Evolutionary conservation across 2,329 filamentous ascomycete species (phyloP).

Genomic region (Elsinoe perseae): DNA sequence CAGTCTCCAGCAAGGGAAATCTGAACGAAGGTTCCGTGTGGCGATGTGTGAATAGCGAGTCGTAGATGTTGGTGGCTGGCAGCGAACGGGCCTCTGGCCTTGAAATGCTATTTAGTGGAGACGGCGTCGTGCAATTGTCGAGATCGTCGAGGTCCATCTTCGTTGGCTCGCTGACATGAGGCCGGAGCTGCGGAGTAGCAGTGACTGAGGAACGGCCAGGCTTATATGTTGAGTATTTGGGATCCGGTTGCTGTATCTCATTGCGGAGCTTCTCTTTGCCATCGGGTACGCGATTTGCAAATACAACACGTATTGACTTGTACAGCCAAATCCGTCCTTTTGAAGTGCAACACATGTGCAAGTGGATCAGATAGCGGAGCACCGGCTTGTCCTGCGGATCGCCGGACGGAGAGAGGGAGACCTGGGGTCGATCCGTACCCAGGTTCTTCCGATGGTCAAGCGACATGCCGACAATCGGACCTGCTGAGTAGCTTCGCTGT

Average conservation of each 20-base stretch:
- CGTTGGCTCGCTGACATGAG: slow-evolving; percentile 24
- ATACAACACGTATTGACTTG: slow-evolving; percentile 87
- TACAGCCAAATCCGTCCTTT: slow-evolving; percentile 83
- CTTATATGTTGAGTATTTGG: slow-evolving; percentile 78
- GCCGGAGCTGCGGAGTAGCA: slow-evolving; percentile 25
- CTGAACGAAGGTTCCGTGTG: slow-evolving; percentile 8
- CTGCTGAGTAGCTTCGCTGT: slow-evolving; percentile 85
- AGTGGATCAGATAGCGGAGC: slow-evolving; percentile 80
- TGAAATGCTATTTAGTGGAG: slow-evolving; percentile 18
- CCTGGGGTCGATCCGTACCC: slow-evolving; percentile 48
- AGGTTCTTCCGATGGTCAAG: slow-evolving; percentile 39
- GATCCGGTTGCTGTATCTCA: slow-evolving; percentile 82
- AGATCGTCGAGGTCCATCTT: slow-evolving; percentile 25
- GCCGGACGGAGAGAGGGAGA: slow-evolving; percentile 42
- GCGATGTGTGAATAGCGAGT: slow-evolving; percentile 6
- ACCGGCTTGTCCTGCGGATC: slow-evolving; percentile 58
- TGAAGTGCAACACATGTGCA: slow-evolving; percentile 84
- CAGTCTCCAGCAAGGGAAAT: slow-evolving; percentile 13
- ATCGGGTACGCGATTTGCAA: slow-evolving; percentile 91
- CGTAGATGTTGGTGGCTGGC: slow-evolving; percentile 17
- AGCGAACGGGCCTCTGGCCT: slow-evolving; percentile 16
- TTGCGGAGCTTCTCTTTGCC: slow-evolving; percentile 88
- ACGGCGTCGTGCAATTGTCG: slow-evolving; percentile 25
- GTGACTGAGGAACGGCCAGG: slow-evolving; percentile 35
- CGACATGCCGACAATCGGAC: slow-evolving; percentile 70